Evolutionary conservation across 2,329 filamentous ascomycete genomes (phyloP).

Genomic region (Emericellopsis atlantica): DNA sequence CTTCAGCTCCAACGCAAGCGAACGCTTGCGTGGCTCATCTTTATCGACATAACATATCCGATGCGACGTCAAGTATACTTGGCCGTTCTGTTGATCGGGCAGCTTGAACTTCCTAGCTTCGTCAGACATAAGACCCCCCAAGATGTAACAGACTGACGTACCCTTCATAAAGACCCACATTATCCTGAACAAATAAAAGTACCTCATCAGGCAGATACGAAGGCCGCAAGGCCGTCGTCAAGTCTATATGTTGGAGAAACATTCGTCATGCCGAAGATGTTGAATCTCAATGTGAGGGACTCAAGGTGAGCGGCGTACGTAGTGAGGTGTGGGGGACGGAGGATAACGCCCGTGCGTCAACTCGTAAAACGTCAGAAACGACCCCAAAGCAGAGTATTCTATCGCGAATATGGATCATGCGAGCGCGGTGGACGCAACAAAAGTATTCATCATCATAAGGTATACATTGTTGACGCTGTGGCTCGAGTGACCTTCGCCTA

Average conservation of each 20-base stretch:
- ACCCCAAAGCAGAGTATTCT: too few species aligned
- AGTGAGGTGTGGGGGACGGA: too few species aligned
- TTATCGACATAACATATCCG: constrained; percentile 92
- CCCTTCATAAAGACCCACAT: constrained; percentile 96
- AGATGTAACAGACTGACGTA: constrained; percentile 21
- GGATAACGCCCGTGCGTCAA: too few species aligned
- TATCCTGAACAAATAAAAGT: constrained; percentile 92
- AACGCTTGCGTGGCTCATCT: constrained; percentile 71
- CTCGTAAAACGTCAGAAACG: too few species aligned
- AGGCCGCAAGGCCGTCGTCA: constrained; percentile 91
- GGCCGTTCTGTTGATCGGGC: constrained; percentile 84
- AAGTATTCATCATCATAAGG: too few species aligned
- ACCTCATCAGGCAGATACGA: constrained; percentile 88
- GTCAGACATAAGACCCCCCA: neutral
- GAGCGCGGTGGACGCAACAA: too few species aligned
- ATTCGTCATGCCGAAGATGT: constrained; percentile 54
- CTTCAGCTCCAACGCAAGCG: constrained; percentile 75
- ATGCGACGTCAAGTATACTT: constrained; percentile 93
- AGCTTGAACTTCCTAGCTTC: constrained; percentile 78
- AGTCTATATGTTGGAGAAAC: constrained; percentile 91
- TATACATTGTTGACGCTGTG: too few species aligned
- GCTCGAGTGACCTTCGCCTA: too few species aligned
- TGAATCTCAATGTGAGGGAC: too few species aligned
- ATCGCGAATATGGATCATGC: too few species aligned
- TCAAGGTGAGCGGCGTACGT: too few species aligned